These are phyloP conservation scores for Ramalina intermedia DNA, from an alignment of 495 filamentous ascomycete species.

Conservation along the genomic window DNA sequence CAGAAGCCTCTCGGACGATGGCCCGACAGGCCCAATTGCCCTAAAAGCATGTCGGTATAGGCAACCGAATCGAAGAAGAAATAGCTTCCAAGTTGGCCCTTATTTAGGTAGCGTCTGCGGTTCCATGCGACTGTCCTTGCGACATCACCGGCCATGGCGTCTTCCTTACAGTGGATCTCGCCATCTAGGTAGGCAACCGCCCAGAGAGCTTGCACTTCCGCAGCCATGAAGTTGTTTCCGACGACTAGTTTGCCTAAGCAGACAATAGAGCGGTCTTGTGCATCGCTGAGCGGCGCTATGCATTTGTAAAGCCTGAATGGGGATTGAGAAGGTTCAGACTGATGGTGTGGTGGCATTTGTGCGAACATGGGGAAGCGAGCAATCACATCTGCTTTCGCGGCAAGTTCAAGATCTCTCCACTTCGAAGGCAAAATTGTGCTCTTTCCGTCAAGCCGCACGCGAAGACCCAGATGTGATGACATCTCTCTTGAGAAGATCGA, in stretches of 20 bases:
- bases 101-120: constrained; percentile 24
- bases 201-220: constrained; percentile 31
- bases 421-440: too few relatives aligned
- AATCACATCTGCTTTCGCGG: constrained; percentile 20
- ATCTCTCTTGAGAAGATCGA: background rate
- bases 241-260: constrained; percentile 26
- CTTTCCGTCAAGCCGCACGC: too few relatives aligned
- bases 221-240: constrained; percentile 26
- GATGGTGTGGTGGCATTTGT: constrained; percentile 20
- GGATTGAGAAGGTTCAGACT: constrained; percentile 8
- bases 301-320: constrained; percentile 27
- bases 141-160: constrained; percentile 22
- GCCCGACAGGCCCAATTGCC: constrained; percentile 20
- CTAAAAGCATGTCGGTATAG: constrained; percentile 23
- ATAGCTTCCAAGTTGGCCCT: constrained; percentile 24
- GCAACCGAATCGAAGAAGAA: constrained; percentile 24
- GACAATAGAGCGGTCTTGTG: constrained; percentile 19
- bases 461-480: background rate
- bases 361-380: constrained; percentile 24
- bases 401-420: background rate
- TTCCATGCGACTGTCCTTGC: constrained; percentile 26
- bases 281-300: constrained; percentile 23
- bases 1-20: constrained; percentile 20
- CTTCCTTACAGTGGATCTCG: constrained; percentile 12
- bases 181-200: constrained; percentile 28